Percentiles rank a stretch among this genome's conserved stretches.
phyloP scores from a whole-genome alignment of 139 green algal species.

The Microglena sp. region DNA sequence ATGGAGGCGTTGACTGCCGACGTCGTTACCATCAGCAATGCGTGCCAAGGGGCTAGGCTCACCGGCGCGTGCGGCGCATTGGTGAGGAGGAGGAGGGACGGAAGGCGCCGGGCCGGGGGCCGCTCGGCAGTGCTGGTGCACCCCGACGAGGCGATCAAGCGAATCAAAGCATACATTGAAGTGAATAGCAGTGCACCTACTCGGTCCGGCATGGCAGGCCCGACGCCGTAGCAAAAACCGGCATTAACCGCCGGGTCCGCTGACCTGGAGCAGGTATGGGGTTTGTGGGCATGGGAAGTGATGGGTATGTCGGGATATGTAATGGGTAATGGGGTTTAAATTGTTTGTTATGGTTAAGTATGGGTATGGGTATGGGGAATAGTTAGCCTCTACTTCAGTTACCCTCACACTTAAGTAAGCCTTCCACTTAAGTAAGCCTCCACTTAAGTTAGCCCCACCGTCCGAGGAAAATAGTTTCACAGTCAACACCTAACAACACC shows the following conservation, averaged over 20 bases:
- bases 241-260: constrained; percentile 18
- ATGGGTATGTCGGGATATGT: too few species aligned
- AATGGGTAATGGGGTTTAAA: too few species aligned
- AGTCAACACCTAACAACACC: too few species aligned
- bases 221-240: not conserved
- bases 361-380: too few species aligned
- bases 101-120: too few species aligned
- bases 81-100: not conserved
- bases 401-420: too few species aligned
- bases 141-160: constrained; percentile 44
- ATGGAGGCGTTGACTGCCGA: constrained; percentile 46
- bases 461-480: too few species aligned
- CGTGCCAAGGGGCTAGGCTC: constrained; percentile 24
- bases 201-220: constrained; percentile 18
- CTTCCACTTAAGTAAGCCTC: too few species aligned
- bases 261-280: constrained; percentile 29
- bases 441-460: too few species aligned
- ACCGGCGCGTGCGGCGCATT: not conserved
- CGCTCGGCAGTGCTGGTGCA: constrained; percentile 35
- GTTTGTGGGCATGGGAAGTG: too few species aligned
- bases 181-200: constrained; percentile 23
- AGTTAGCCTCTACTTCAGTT: too few species aligned
- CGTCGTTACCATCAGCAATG: constrained; percentile 33
- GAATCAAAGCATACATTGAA: constrained; percentile 37
- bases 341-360: too few species aligned